Conservation (phyloP, 305 asterid genomes). For the Coffea humblotiana region DNA sequence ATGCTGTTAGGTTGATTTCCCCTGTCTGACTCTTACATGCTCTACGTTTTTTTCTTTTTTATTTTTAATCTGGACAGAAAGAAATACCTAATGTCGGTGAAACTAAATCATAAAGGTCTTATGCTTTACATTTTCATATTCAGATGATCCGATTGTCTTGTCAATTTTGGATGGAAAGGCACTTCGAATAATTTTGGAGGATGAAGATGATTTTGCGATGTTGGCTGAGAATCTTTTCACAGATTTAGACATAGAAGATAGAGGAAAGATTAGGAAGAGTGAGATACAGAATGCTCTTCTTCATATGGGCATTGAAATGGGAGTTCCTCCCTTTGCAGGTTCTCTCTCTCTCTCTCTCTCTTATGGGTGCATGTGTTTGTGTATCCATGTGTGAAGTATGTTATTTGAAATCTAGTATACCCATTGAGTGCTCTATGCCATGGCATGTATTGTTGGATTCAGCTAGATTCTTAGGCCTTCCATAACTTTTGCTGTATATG, state of each 20-base stretch:
- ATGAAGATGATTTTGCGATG: slow-evolving; percentile 73
- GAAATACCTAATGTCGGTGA: not conserved
- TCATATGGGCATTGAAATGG: slow-evolving; percentile 59
- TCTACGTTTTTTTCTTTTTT: not conserved
- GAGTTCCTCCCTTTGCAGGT: slow-evolving; percentile 62
- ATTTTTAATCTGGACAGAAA: not conserved
- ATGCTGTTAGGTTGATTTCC: not conserved
- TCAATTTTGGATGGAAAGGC: slow-evolving; percentile 49
- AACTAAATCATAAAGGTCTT: slow-evolving; percentile 7
- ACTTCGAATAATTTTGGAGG: slow-evolving; percentile 47
- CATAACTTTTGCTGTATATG: not conserved
- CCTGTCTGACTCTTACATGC: not conserved
- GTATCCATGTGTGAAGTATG: not conserved
- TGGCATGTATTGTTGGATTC: not conserved
- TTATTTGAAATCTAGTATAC: not conserved
- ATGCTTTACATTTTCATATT: slow-evolving; percentile 16
- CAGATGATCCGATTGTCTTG: slow-evolving; percentile 52
- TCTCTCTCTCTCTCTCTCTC: slow-evolving; percentile 12
- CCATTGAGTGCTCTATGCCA: not conserved
- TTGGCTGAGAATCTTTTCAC: slow-evolving; percentile 65
- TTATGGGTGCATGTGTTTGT: too few species aligned
- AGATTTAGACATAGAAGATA: slow-evolving; percentile 54
- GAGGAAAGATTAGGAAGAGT: slow-evolving; percentile 52
- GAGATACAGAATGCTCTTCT: slow-evolving; percentile 46
- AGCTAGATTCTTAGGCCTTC: not conserved